A percentile compares a stretch with the other conserved stretches of the same genome.
phyloP scores from a whole-genome alignment of 2,329 filamentous ascomycete genomes.

The Cladosporium austrohemisphaericum region DNA sequence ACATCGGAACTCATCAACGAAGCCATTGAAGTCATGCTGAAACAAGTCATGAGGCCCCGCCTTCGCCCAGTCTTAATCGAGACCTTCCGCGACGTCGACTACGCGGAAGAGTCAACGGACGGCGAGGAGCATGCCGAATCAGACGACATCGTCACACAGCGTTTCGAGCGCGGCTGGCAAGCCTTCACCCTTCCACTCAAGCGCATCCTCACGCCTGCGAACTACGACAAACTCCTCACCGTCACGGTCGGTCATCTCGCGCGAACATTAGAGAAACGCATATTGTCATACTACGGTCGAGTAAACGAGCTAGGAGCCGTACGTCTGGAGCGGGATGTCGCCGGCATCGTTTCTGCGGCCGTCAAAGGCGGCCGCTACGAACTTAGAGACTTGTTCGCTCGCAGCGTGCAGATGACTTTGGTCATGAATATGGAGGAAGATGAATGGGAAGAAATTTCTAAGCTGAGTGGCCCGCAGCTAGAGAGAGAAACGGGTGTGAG shows the following conservation, averaged over 20 bases:
- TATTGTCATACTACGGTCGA: slow-evolving; percentile 74
- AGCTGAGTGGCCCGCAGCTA: slow-evolving; percentile 44
- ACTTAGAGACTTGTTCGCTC: slow-evolving; percentile 71
- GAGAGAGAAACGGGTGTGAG: slow-evolving; percentile 61
- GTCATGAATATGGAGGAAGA: slow-evolving; percentile 94
- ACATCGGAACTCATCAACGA: slow-evolving; percentile 78
- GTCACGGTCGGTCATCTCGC: slow-evolving; percentile 71
- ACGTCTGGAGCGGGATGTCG: slow-evolving; percentile 78
- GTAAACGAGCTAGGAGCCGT: slow-evolving; percentile 79
- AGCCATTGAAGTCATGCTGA: slow-evolving; percentile 79
- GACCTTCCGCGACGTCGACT: slow-evolving; percentile 88
- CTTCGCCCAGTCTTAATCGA: slow-evolving; percentile 81
- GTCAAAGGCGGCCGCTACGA: slow-evolving; percentile 68
- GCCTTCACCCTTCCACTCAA: slow-evolving; percentile 78
- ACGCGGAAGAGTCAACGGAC: slow-evolving; percentile 64
- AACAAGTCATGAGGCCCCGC: slow-evolving; percentile 79
- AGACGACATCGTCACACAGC: slow-evolving; percentile 66
- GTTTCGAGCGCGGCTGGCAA: slow-evolving; percentile 84
- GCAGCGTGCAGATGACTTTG: slow-evolving; percentile 75
- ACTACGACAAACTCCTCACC: slow-evolving; percentile 72
- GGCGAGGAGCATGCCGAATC: slow-evolving; percentile 38
- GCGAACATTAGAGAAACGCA: slow-evolving; percentile 77
- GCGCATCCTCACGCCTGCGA: slow-evolving; percentile 74
- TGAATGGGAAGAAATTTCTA: slow-evolving; percentile 73
- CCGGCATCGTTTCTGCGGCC: slow-evolving; percentile 66